Percentiles rank a stretch among this genome's conserved stretches.
phyloP scores from a whole-genome alignment of 108 stramenopile species.

The Nannochloropsis salina region DNA sequence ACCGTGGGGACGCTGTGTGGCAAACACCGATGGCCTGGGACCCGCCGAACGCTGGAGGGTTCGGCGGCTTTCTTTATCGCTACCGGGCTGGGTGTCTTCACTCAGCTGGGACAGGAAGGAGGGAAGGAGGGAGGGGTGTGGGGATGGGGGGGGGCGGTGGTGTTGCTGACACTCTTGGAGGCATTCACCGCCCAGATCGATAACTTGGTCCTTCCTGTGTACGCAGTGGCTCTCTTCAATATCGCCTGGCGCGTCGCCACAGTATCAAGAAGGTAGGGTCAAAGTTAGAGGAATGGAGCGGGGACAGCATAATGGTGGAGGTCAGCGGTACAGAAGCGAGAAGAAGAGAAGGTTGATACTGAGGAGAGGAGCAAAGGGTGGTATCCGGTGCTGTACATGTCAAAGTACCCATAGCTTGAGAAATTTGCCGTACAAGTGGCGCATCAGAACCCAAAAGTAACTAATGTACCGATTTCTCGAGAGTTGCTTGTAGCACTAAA shows the following conservation, averaged over 20 bases:
- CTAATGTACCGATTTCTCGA: too few species aligned
- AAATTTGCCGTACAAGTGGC: too few species aligned
- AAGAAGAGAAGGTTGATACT: too few species aligned
- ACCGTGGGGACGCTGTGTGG: slow-evolving; percentile 30
- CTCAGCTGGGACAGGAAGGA: background rate
- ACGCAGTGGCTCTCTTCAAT: background rate
- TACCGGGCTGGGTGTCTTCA: background rate
- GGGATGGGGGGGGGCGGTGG: slow-evolving; percentile 28
- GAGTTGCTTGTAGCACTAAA: too few species aligned
- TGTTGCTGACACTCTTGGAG: slow-evolving; percentile 31
- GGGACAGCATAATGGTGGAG: too few species aligned
- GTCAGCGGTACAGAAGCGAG: too few species aligned
- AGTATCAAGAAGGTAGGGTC: background rate
- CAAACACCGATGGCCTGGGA: slow-evolving; percentile 32
- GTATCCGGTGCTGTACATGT: too few species aligned
- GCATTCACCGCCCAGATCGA: slow-evolving; percentile 41
- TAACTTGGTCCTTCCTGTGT: slow-evolving; percentile 32
- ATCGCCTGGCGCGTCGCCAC: background rate
- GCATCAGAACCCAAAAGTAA: too few species aligned
- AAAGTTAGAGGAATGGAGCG: too few species aligned
- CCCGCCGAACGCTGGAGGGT: slow-evolving; percentile 38
- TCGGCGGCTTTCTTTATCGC: slow-evolving; percentile 32
- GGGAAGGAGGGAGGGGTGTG: background rate
- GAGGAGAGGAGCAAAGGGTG: too few species aligned
- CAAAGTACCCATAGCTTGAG: too few species aligned